These are phyloP conservation scores for Fusarium hostae DNA, from an alignment of 2,329 filamentous ascomycete species.

Conservation along the genomic window DNA sequence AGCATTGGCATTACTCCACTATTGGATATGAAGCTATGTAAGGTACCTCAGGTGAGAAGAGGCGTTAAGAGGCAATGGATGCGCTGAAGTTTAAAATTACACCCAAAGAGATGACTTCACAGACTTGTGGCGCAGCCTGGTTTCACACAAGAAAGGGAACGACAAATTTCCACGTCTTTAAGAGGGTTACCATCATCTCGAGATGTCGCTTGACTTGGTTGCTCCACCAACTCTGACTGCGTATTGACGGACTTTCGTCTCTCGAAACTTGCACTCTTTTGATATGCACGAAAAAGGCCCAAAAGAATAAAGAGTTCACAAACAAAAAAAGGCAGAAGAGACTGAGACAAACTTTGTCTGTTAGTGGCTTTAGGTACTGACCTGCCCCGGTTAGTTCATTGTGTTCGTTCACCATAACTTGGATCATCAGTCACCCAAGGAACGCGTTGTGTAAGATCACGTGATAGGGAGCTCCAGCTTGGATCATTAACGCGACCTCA, in stretches of 20 bases:
- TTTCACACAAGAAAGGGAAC: background rate
- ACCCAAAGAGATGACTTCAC: background rate
- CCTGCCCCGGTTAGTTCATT: background rate
- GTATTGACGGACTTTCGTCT: background rate
- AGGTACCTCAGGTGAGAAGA: background rate
- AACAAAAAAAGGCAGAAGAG: background rate
- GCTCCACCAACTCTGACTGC: conserved; percentile 34
- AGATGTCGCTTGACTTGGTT: conserved; percentile 9
- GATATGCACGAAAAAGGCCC: background rate
- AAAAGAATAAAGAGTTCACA: background rate
- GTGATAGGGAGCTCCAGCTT: conserved; percentile 47
- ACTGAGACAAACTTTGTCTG: background rate
- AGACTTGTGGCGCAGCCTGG: background rate
- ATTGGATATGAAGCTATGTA: no score
- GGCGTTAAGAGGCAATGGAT: background rate
- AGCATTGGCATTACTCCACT: background rate
- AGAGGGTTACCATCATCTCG: background rate
- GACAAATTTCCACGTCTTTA: background rate
- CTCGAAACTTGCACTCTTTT: background rate
- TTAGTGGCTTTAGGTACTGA: background rate
- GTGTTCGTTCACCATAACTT: conserved; percentile 18
- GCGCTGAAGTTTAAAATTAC: background rate
- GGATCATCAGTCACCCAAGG: conserved; percentile 27
- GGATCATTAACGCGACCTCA: conserved; percentile 56
- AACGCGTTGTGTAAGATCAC: conserved; percentile 49